These are phyloP conservation scores for Phytophthora foliorum DNA, from an alignment of 352 stramenopile species.

Conservation along the genomic window DNA sequence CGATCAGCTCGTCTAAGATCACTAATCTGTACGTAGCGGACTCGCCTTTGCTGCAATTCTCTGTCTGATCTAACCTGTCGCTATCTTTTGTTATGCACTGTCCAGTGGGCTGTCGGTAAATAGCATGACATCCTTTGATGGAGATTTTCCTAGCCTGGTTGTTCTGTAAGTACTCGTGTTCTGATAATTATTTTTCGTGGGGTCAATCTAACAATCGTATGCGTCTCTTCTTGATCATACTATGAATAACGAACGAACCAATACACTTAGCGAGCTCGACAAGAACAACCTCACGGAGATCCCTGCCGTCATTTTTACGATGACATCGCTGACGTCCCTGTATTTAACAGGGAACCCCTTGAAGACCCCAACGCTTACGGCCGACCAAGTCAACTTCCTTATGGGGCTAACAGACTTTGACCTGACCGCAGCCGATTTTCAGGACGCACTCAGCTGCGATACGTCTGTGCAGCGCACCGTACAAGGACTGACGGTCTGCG, in stretches of 20 bases:
- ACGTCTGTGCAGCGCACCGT: constrained; percentile 16
- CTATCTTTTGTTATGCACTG: background rate
- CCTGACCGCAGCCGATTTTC: constrained; percentile 30
- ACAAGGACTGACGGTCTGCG: constrained; percentile 26
- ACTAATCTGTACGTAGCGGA: constrained; percentile 16
- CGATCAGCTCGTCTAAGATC: constrained; percentile 21
- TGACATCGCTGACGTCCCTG: constrained; percentile 28
- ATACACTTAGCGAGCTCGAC: constrained; percentile 19
- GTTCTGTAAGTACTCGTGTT: constrained; percentile 26
- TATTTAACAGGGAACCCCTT: constrained; percentile 31
- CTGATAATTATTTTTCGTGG: background rate
- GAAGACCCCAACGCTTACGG: constrained; percentile 29
- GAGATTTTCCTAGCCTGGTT: constrained; percentile 28
- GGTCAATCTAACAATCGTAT: background rate
- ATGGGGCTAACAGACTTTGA: constrained; percentile 24
- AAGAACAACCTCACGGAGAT: constrained; percentile 44
- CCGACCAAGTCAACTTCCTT: constrained; percentile 36
- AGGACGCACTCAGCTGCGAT: constrained; percentile 20
- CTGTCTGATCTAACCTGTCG: background rate
- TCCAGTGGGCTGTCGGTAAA: constrained; percentile 20
- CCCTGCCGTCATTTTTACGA: constrained; percentile 35
- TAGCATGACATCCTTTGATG: constrained; percentile 28
- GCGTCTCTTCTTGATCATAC: background rate
- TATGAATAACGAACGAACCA: background rate
- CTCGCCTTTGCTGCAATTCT: background rate